Conservation (phyloP, 345 rosid genomes). For the Jatropha curcas region DNA sequence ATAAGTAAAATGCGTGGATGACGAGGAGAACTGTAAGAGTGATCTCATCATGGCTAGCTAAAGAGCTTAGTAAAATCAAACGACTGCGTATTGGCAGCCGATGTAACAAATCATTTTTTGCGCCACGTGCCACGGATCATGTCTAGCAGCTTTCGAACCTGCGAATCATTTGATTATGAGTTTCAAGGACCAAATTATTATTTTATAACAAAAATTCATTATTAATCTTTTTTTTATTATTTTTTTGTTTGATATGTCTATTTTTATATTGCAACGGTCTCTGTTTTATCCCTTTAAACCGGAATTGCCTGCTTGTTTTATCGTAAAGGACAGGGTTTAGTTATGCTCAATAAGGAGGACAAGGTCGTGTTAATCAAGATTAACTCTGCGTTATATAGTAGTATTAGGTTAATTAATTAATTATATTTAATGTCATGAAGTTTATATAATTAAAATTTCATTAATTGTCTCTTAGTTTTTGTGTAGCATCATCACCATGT, state of each 20-base stretch:
- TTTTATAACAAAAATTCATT: too few relatives aligned
- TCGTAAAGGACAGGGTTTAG: constrained; percentile 4
- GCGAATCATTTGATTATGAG: constrained; percentile 9
- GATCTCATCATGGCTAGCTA: neutral
- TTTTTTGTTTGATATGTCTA: too few relatives aligned
- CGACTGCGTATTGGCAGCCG: constrained; percentile 18
- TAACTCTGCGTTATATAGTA: neutral
- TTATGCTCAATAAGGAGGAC: neutral
- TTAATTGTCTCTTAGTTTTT: too few relatives aligned
- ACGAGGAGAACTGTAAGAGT: neutral
- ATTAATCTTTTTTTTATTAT: too few relatives aligned
- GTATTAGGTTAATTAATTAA: neutral
- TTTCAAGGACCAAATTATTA: neutral
- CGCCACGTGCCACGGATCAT: constrained; percentile 44
- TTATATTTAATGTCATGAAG: neutral
- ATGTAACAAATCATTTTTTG: constrained; percentile 8
- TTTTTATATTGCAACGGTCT: neutral
- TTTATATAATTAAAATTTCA: too few relatives aligned
- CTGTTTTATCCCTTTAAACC: neutral
- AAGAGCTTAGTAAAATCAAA: too few relatives aligned
- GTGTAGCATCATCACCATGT: too few relatives aligned
- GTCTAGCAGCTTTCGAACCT: constrained; percentile 26
- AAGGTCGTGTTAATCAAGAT: constrained; percentile 9
- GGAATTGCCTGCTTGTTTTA: neutral
- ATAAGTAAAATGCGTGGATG: too few relatives aligned